phyloP scores from a whole-genome alignment of 108 stramenopile genomes.

The Thalassiosira profunda region DNA sequence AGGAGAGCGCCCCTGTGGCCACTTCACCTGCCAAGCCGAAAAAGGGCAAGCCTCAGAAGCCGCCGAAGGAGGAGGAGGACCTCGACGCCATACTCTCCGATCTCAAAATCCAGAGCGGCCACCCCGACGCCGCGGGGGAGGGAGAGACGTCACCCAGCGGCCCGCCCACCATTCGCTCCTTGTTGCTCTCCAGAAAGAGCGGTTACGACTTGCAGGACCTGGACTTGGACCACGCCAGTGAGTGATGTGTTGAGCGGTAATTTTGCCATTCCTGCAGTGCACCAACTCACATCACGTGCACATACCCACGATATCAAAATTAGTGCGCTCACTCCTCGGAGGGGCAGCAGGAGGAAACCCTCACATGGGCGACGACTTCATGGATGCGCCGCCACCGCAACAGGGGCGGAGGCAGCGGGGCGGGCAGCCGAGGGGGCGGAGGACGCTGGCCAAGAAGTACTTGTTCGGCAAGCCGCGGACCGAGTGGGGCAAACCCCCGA shows the following conservation, averaged over 20 bases:
- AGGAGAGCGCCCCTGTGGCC: slow-evolving; percentile 1
- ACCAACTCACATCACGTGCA: too few relatives aligned
- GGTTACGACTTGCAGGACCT: slow-evolving; percentile 58
- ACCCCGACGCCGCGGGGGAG: background rate
- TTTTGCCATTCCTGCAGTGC: too few relatives aligned
- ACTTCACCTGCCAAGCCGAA: slow-evolving; percentile 1
- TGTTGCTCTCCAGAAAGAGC: slow-evolving; percentile 10
- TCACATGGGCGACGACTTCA: background rate
- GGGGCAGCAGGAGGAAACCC: slow-evolving; percentile 11
- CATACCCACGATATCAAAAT: too few relatives aligned
- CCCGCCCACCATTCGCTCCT: slow-evolving; percentile 10
- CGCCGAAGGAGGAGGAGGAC: slow-evolving; percentile 31
- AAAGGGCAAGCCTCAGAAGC: background rate
- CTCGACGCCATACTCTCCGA: slow-evolving; percentile 47
- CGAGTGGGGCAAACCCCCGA: slow-evolving; percentile 70
- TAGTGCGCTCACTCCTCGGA: slow-evolving; percentile 60
- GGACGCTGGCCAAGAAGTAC: slow-evolving; percentile 36
- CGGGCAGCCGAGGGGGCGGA: slow-evolving; percentile 7
- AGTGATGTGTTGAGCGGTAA: too few relatives aligned
- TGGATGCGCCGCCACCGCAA: background rate
- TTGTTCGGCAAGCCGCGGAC: slow-evolving; percentile 71
- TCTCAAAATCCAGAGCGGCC: slow-evolving; percentile 8
- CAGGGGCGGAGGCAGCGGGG: slow-evolving; percentile 18
- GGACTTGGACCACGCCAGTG: slow-evolving; percentile 64
- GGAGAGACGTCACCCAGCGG: background rate